Evolutionary conservation across 257 asterid species (phyloP).

Genomic region (Striga asiatica): DNA sequence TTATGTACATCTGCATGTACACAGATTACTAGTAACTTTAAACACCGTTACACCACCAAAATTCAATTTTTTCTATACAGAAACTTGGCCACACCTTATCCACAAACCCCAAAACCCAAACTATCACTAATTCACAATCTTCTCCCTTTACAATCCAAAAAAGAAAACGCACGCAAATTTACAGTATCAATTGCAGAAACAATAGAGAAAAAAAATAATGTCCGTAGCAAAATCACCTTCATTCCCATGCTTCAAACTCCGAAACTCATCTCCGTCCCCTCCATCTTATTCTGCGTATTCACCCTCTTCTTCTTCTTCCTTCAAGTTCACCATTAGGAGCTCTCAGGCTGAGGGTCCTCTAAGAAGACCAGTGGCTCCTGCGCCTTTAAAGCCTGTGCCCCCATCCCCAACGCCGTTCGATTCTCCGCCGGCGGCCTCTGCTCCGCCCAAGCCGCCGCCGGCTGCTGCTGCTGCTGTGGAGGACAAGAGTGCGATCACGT

Average conservation of each 20-base stretch:
- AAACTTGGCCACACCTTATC: slow-evolving; percentile 37
- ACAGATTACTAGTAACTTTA: no score
- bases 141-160: slow-evolving; percentile 15
- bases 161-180: slow-evolving; percentile 1
- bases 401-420: no score
- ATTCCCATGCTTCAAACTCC: slow-evolving; percentile 37
- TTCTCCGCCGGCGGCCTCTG: no score
- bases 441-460: slow-evolving; percentile 32
- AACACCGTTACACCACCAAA: no score
- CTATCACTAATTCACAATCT: slow-evolving; percentile 28
- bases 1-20: no score
- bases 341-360: slow-evolving; percentile 86
- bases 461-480: no score
- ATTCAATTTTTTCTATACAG: no score
- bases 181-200: background rate
- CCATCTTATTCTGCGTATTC: slow-evolving; percentile 22
- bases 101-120: slow-evolving; percentile 22
- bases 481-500: slow-evolving; percentile 41
- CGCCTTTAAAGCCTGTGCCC: slow-evolving; percentile 72
- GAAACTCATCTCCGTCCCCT: slow-evolving; percentile 21
- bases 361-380: slow-evolving; percentile 77
- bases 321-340: slow-evolving; percentile 49
- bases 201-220: slow-evolving; percentile 23
- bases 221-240: slow-evolving; percentile 59
- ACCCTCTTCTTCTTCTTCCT: slow-evolving; percentile 23